Percentiles rank a stretch among this genome's conserved stretches.
phyloP scores from a whole-genome alignment of 768 basidiomycete genomes.

The Trametes meyenii region DNA sequence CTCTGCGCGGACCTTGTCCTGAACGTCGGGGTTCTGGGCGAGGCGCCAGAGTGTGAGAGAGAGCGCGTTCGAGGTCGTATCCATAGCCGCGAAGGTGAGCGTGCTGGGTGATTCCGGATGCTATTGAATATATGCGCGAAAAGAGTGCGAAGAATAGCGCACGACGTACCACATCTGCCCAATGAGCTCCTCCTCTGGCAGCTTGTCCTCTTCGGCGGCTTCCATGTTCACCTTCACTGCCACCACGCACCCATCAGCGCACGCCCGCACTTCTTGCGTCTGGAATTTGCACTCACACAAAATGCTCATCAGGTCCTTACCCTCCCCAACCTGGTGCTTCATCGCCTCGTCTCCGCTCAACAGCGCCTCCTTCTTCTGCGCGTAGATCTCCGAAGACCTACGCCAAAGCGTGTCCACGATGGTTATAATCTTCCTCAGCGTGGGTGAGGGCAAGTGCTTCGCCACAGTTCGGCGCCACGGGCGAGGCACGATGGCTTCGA shows the following conservation, averaged over 20 bases:
- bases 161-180: conserved; percentile 33
- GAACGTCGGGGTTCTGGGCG: conserved; percentile 37
- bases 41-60: conserved; percentile 24
- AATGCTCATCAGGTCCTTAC: conserved; percentile 33
- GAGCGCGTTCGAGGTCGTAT: conserved; percentile 32
- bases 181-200: conserved; percentile 32
- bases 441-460: conserved; percentile 12
- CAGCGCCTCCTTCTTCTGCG: conserved; percentile 24
- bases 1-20: conserved; percentile 36
- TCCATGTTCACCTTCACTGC: conserved; percentile 29
- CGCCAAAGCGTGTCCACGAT: conserved; percentile 17
- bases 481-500: conserved; percentile 38
- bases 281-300: conserved; percentile 3
- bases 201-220: conserved; percentile 19
- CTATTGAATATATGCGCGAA: background rate
- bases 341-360: conserved; percentile 21
- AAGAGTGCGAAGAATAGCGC: background rate
- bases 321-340: conserved; percentile 17
- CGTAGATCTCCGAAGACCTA: conserved; percentile 19
- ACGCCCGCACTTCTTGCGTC: background rate
- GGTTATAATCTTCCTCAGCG: conserved; percentile 14
- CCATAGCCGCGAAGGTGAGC: conserved; percentile 28
- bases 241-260: background rate
- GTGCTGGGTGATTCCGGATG: background rate
- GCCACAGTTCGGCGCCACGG: conserved; percentile 10